Percentiles rank a stretch among this genome's conserved stretches.
Conservation (phyloP, 352 stramenopile genomes). For the Peronospora destructor region DNA sequence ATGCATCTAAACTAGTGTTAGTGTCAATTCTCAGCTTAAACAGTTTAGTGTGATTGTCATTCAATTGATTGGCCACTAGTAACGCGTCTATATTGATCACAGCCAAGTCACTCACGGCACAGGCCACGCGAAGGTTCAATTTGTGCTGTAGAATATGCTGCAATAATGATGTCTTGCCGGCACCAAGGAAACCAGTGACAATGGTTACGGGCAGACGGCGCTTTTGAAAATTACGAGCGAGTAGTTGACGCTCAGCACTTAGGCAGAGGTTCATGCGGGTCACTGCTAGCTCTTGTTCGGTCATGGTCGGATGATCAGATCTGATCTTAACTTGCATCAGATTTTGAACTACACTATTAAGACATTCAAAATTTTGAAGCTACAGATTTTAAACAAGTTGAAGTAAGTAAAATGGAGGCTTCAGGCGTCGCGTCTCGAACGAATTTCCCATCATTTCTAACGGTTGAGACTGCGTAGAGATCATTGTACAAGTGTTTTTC, state of each 20-base stretch:
- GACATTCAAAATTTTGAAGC: constrained; percentile 2
- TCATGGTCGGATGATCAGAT: neutral
- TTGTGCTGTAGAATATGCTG: constrained; percentile 57
- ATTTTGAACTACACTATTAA: neutral
- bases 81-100: constrained; percentile 65
- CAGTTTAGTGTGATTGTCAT: constrained; percentile 22
- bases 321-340: neutral
- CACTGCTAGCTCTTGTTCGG: constrained; percentile 38
- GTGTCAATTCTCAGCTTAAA: constrained; percentile 27
- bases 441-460: constrained; percentile 2
- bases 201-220: constrained; percentile 54
- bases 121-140: constrained; percentile 61
- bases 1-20: constrained; percentile 30
- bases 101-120: constrained; percentile 61
- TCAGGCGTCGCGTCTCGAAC: constrained; percentile 10
- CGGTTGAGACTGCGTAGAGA: too few species aligned
- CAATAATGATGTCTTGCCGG: constrained; percentile 66
- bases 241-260: constrained; percentile 41
- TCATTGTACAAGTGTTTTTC: too few species aligned
- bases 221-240: constrained; percentile 43
- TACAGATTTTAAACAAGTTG: constrained; percentile 6
- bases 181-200: constrained; percentile 56
- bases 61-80: constrained; percentile 39
- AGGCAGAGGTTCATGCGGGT: constrained; percentile 54
- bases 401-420: constrained; percentile 1